These are phyloP conservation scores for Chenopodium quinoa DNA, from an alignment of 148 eudicot species.

Conservation along the genomic window DNA sequence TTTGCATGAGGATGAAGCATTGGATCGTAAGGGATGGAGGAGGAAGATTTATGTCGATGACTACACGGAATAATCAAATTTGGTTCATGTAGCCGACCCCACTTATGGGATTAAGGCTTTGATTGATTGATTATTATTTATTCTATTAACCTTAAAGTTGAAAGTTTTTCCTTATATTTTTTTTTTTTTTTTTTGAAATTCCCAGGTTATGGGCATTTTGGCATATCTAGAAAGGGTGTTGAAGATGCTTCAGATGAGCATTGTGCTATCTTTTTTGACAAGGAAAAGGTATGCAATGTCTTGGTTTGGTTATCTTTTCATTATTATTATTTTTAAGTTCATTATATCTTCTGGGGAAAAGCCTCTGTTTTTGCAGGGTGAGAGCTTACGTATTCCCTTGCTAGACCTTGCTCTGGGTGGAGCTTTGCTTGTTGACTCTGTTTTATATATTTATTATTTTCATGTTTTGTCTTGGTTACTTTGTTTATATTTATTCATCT, in stretches of 20 bases:
- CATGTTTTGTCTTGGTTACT: not conserved
- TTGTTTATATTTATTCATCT: conserved; percentile 13
- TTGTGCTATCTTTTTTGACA: conserved; percentile 85
- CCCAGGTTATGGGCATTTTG: conserved; percentile 81
- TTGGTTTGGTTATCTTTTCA: conserved; percentile 3
- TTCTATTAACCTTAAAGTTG: not conserved
- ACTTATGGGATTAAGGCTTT: too few relatives aligned
- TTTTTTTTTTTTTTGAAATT: conserved; percentile 5
- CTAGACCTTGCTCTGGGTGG: conserved; percentile 3
- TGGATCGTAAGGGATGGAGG: too few relatives aligned
- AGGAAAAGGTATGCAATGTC: conserved; percentile 65
- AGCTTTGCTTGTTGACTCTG: not conserved
- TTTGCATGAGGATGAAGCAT: too few relatives aligned
- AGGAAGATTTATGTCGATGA: too few relatives aligned
- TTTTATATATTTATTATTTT: not conserved
- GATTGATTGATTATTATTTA: too few relatives aligned
- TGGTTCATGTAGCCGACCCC: too few relatives aligned
- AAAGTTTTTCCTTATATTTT: conserved; percentile 18
- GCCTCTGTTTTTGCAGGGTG: not conserved
- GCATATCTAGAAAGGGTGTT: conserved; percentile 89
- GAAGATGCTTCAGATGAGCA: conserved; percentile 84
- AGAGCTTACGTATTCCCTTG: not conserved
- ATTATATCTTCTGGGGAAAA: not conserved
- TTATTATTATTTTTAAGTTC: not conserved
- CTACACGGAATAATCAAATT: too few relatives aligned